Base-by-base conservation (phyloP, 78 protist genomes). In the Salpingoeca rosetta region DNA sequence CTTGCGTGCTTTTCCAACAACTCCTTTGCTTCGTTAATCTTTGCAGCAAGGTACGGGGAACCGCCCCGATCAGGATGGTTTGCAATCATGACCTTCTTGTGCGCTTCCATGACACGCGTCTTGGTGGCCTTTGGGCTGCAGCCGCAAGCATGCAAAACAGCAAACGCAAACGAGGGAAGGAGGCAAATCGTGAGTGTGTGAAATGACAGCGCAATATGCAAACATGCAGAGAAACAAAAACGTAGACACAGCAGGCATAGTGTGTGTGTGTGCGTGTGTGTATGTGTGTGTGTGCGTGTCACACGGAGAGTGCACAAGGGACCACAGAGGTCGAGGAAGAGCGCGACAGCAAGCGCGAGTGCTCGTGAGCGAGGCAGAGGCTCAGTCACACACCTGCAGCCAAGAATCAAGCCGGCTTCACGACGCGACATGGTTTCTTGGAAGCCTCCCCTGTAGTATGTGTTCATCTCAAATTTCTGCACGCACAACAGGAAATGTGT, bases 11-110 rank as follows among this genome's bases (percentile, higher is more conserved):
- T 45, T 40, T 87, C 90, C n/a, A 93, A 77, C 24, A 89, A 0
- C 39, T 84, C 88, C 44, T 87, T 88, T 2, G 95, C 93, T 65
- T 91, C 93, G 87, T 93, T 93, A 38, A 93, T 86, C 44, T 93
- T 93, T 36, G 89, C 3, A n/a, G 91, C 86, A 22, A 93, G 22
- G 83, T 39, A 90, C 35, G 95, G 82, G 31, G 91, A 87, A 31
- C 95, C 95, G 10, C 93, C 93, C 2, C 44, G 44, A 72, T 93
- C 95, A 1, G 95, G 93, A 39, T 93, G 95, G 87, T 93, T 93
- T 42, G 42, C 17, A 43, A 81, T 22, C 92, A 92, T 87, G 38
- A 92, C 41, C 36, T 76, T 25, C 28, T 87, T 7, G 81, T 89
- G 92, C 43, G 89, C 88, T 31, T 89, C 87, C 38, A 82, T 27